These are phyloP conservation scores for Hymenoscyphus occultus DNA, from an alignment of 2,329 filamentous ascomycete genomes.

Conservation along the genomic window DNA sequence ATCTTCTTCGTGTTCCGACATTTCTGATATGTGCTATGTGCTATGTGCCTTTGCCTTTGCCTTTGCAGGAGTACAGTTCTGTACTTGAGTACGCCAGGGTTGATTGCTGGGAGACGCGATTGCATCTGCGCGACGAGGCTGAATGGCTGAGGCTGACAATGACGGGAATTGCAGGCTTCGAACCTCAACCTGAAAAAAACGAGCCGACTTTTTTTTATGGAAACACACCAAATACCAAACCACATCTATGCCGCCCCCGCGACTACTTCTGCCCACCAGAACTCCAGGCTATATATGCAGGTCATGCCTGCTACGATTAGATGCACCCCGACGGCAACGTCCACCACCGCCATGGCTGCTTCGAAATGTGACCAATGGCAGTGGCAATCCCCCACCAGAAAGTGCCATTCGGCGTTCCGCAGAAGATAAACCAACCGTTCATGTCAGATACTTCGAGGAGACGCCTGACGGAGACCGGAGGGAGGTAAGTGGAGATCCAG, in stretches of 20 bases:
- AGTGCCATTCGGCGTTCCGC: conserved; percentile 1
- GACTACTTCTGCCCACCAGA: conserved; percentile 28
- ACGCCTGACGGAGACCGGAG: conserved; percentile 30
- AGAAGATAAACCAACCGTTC: conserved; percentile 18
- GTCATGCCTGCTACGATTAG: conserved; percentile 34
- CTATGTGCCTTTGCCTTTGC: too few species aligned
- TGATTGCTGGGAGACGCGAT: conserved; percentile 20
- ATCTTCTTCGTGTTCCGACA: conserved; percentile 33
- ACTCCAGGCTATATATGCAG: conserved; percentile 35
- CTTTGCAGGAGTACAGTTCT: too few species aligned
- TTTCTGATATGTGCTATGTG: conserved; percentile 15
- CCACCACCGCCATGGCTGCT: conserved; percentile 26
- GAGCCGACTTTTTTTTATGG: background rate
- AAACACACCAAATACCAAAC: conserved; percentile 15
- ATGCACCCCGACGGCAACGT: conserved; percentile 18
- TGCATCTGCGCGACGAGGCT: conserved; percentile 15
- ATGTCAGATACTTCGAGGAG: conserved; percentile 31
- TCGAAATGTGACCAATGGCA: conserved; percentile 25
- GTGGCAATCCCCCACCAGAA: conserved; percentile 10
- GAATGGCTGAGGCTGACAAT: background rate
- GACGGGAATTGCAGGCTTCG: background rate
- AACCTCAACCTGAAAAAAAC: background rate
- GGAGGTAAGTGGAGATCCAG: conserved; percentile 18
- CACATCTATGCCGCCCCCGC: conserved; percentile 35
- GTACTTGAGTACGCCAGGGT: background rate